phyloP scores from a whole-genome alignment of 352 stramenopile genomes.

The Pythium inflatum region DNA sequence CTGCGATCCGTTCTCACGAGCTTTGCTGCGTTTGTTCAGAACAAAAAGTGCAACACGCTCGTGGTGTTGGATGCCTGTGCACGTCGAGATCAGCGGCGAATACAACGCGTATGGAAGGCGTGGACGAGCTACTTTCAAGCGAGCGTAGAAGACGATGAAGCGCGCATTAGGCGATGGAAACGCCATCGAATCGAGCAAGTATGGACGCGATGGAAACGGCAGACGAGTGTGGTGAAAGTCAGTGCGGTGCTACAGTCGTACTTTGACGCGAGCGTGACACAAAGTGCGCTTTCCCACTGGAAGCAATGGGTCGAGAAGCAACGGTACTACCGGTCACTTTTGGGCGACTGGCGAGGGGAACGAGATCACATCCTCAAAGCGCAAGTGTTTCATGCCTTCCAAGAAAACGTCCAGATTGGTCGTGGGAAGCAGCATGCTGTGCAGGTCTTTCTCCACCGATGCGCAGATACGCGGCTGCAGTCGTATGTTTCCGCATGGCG shows the following conservation, averaged over 20 bases:
- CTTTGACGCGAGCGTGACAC: neutral
- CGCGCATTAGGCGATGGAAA: neutral
- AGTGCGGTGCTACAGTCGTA: neutral
- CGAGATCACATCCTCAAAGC: neutral
- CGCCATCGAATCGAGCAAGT: neutral
- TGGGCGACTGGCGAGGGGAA: conserved; percentile 11
- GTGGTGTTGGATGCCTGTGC: conserved; percentile 2
- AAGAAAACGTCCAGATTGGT: neutral
- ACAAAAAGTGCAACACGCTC: neutral
- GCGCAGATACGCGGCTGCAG: neutral
- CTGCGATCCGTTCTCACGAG: neutral
- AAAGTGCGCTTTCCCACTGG: neutral
- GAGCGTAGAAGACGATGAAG: neutral
- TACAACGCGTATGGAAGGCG: neutral
- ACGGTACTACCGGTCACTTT: neutral
- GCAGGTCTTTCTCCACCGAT: neutral
- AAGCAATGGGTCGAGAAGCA: neutral
- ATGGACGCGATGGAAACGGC: conserved; percentile 1
- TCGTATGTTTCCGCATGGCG: conserved; percentile 14
- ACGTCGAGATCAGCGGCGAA: neutral
- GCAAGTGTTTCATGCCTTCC: neutral
- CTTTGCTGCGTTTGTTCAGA: neutral
- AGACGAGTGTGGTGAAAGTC: neutral
- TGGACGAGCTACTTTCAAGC: neutral
- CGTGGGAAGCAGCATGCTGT: neutral